Base-by-base conservation (phyloP, 2,329 filamentous ascomycete genomes). In the Fusarium haematococcum region DNA sequence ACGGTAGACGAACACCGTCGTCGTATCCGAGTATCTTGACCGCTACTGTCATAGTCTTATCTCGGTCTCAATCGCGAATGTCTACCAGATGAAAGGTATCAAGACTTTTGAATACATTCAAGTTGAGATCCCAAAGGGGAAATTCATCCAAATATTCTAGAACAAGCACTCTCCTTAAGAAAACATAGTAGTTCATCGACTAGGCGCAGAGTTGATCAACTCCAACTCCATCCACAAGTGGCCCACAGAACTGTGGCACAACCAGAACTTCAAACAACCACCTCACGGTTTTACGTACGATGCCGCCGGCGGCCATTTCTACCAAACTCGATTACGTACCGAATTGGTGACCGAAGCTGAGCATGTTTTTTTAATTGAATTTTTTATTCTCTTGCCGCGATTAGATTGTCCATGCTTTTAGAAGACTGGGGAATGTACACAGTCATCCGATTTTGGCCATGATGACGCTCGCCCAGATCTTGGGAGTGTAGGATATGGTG, bases 211-310 rank as follows among this genome's bases (percentile, higher is more conserved):
- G 48, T 30, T 52, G 48, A 27, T 52, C 48, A 52, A 52, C 48
- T 30, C 9, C 16, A 52, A 30, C 45, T 48, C 23, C 25, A 52
- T 30, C 25, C 48, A 52, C 27, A 13, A 52, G 48, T 32, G 48
- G 48, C 18, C 48, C 48, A 52, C 48, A 52, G 18, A 52, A 52
- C 48, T 52, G 48, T 52, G 48, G 48, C 48, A 52, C 48, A 52
- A 52, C 48, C 25, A 5, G 20, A 52, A 16, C 25, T 27, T 11
- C 7, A 50, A 52, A 23, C 45, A 50, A 27, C 45, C 45, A 50
- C 16, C 45, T 32, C 48, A 48, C 41, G 18, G 30, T 62, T 33
- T 62, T 62, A 62, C 59, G 59, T 62, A 57, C 52, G 30, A 62
- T 62, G 30, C 10, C 30, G 59, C 59, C 59, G 59, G 23, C 32